Percentiles rank a stretch among this genome's conserved stretches.
Conservation (phyloP, 768 basidiomycete species). For the Suillus weaverae region DNA sequence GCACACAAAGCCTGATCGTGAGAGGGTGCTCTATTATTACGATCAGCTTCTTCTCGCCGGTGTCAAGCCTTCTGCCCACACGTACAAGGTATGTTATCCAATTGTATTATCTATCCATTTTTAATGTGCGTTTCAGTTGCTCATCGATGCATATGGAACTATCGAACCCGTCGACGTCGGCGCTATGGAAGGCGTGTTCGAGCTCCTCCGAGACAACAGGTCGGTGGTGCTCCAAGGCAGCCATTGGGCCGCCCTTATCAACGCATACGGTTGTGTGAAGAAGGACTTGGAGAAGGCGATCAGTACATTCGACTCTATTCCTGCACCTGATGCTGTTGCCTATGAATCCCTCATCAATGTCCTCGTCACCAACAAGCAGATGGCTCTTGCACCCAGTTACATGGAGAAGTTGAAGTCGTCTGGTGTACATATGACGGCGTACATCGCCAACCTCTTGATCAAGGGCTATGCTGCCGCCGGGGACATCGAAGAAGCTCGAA, state of each 20-base stretch:
- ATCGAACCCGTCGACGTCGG: slow-evolving; percentile 78
- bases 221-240: slow-evolving; percentile 42
- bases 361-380: slow-evolving; percentile 71
- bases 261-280: slow-evolving; percentile 79
- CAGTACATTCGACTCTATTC: slow-evolving; percentile 74
- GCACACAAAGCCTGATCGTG: slow-evolving; percentile 84
- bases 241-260: slow-evolving; percentile 86
- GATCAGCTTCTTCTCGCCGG: slow-evolving; percentile 57
- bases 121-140: slow-evolving; percentile 48
- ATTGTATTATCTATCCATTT: slow-evolving; percentile 3
- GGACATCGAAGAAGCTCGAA: slow-evolving; percentile 68
- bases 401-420: slow-evolving; percentile 56
- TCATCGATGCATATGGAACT: slow-evolving; percentile 85
- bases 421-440: slow-evolving; percentile 88
- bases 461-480: slow-evolving; percentile 67
- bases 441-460: slow-evolving; percentile 75
- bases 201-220: slow-evolving; percentile 48
- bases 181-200: slow-evolving; percentile 72
- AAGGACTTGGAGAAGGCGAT: slow-evolving; percentile 80
- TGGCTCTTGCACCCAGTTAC: slow-evolving; percentile 75
- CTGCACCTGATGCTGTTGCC: slow-evolving; percentile 75
- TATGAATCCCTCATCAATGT: slow-evolving; percentile 92
- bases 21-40: slow-evolving; percentile 74
- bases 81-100: slow-evolving; percentile 73
- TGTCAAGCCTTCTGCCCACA: slow-evolving; percentile 82